Evolutionary conservation across 768 basidiomycete species (phyloP), one percentile per base, ranked within the genome.

Genomic region (Amanita jacksonii): DNA sequence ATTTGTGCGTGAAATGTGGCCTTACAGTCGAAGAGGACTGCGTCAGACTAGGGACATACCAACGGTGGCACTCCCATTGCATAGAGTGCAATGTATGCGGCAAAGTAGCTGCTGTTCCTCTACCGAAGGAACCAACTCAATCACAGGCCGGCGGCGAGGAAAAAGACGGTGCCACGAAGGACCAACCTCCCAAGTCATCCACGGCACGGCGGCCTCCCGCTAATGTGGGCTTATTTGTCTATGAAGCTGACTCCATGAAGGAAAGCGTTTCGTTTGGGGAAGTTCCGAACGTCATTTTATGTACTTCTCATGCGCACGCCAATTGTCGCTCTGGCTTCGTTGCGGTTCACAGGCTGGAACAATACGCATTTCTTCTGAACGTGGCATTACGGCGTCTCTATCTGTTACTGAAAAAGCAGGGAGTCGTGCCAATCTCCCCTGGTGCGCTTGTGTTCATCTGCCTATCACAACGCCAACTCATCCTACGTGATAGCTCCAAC

Each of bases 11-110:
- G 40, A 81, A 78, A 55, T 99, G 96, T 61, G 73, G 76, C 33
- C 68, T 79, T 49, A 94, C 94, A 0, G 89, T 99, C 18, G 96
- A 99, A 63, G 96, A 99, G 60, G 96, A 98, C 52, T 98, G 96
- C 56, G 86, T 90, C 35, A 76, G 96, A 46, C 65, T 94, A 22
- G 96, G 92, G 25, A 93, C 91, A n/a, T 94, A 92, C 64, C 84
- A 90, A 56, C 75, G 94, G 36, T 98, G 96, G 96, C 96, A 99
- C 63, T 87, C 90, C 1, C 73, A 85, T 24, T 99, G 96, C 59
- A 67, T 99, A n/a, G 79, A 84, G 47, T 99, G 96, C 52, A 65
- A 63, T 10, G 67, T 68, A 16, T 97, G 94, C 55, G 85, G 88
- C 7, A 87, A 81, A 58, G 69, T 69, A 20, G 85, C 90, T 19